Percentiles rank a stretch among this genome's conserved stretches.
Evolutionary conservation across 179 eudicot species (phyloP).

Genomic region (Silene noctiflora): DNA sequence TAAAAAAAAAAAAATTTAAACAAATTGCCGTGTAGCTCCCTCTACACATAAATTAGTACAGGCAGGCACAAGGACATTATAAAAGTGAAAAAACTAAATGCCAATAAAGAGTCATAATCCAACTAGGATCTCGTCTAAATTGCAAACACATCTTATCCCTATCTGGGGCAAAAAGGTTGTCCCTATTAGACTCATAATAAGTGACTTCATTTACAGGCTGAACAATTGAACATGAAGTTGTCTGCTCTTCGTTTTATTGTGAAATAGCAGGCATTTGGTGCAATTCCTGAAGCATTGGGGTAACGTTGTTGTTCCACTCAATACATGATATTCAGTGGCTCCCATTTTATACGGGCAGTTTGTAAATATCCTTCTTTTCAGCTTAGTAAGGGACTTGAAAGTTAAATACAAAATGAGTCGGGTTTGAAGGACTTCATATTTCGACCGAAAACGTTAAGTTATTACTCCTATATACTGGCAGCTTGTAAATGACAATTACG

Average conservation of each 20-base stretch:
- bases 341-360: too few species aligned
- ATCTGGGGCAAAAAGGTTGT: neutral
- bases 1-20: too few species aligned
- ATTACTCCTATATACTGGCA: neutral
- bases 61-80: neutral
- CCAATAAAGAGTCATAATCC: neutral
- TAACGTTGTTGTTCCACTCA: too few species aligned
- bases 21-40: too few species aligned
- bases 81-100: constrained; percentile 6
- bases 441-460: neutral
- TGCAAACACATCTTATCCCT: neutral
- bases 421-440: neutral
- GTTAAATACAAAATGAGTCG: neutral
- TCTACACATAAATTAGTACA: too few species aligned
- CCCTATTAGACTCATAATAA: neutral
- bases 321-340: too few species aligned
- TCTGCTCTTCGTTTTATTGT: neutral
- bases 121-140: neutral
- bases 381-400: neutral
- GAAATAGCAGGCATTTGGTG: neutral
- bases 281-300: neutral
- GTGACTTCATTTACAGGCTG: too few species aligned
- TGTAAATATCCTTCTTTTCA: neutral
- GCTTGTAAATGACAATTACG: neutral
- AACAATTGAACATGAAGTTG: neutral